Conservation (phyloP, 2,329 filamentous ascomycete genomes). For the Parastagonospora nodorum region DNA sequence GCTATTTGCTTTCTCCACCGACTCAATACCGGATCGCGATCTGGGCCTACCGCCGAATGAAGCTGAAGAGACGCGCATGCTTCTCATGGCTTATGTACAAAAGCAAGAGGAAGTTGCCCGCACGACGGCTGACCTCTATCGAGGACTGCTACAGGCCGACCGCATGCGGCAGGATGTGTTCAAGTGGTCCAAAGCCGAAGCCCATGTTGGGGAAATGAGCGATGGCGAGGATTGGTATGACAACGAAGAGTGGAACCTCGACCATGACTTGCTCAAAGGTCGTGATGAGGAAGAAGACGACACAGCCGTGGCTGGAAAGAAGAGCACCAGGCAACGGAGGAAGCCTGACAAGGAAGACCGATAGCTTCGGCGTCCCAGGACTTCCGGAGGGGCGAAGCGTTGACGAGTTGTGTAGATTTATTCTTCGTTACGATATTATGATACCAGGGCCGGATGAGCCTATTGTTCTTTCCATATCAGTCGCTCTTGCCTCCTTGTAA, state of each 20-base stretch:
- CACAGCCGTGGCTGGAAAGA: slow-evolving; percentile 54
- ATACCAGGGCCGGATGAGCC: slow-evolving; percentile 1
- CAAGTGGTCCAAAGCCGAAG: slow-evolving; percentile 79
- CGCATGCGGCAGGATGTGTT: slow-evolving; percentile 72
- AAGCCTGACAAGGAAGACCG: slow-evolving; percentile 46
- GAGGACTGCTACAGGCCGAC: slow-evolving; percentile 74
- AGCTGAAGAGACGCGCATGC: slow-evolving; percentile 76
- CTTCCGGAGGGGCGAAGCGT: background rate
- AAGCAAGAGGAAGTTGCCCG: slow-evolving; percentile 85
- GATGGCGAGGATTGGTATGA: slow-evolving; percentile 93
- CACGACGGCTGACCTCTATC: slow-evolving; percentile 69
- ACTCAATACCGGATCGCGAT: slow-evolving; percentile 69
- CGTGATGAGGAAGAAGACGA: slow-evolving; percentile 82
- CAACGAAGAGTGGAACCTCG: slow-evolving; percentile 75
- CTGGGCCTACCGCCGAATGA: slow-evolving; percentile 73
- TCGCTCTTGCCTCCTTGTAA: slow-evolving; percentile 19
- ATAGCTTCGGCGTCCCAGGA: slow-evolving; percentile 11
- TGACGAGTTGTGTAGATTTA: background rate
- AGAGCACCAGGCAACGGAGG: slow-evolving; percentile 50
- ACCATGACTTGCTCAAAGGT: slow-evolving; percentile 78
- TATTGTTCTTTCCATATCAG: background rate
- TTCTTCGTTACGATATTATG: slow-evolving; percentile 3
- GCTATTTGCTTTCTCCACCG: slow-evolving; percentile 69
- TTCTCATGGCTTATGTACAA: slow-evolving; percentile 78
- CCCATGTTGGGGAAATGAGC: slow-evolving; percentile 77